Percentiles rank a stretch among this genome's conserved stretches.
These are phyloP conservation scores for Pseudogymnoascus sp. DNA, from an alignment of 2,329 filamentous ascomycete species.

Conservation along the genomic window DNA sequence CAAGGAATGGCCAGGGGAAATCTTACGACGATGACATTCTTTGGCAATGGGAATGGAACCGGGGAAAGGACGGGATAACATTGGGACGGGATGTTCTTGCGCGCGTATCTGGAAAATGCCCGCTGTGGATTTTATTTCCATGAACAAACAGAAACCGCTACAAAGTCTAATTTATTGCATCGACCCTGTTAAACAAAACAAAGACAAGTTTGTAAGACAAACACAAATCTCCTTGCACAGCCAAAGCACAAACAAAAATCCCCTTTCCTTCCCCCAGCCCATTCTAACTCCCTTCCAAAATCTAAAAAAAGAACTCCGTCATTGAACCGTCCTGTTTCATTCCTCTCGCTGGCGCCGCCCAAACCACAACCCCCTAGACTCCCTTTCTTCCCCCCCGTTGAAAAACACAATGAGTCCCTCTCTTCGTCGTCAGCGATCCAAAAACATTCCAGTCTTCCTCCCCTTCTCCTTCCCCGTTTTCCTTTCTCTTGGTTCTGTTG, in stretches of 20 bases:
- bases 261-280: not conserved
- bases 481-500: too few relatives aligned
- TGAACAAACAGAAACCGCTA: not conserved
- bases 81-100: too few relatives aligned
- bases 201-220: not conserved
- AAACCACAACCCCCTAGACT: too few relatives aligned
- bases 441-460: not conserved
- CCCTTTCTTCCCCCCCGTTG: not conserved
- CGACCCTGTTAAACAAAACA: not conserved
- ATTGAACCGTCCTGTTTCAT: slow-evolving; percentile 3
- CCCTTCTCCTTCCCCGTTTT: not conserved
- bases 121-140: not conserved
- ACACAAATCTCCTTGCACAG: not conserved
- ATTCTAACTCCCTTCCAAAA: not conserved
- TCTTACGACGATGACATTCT: not conserved
- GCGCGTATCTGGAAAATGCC: slow-evolving; percentile 1
- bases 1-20: not conserved
- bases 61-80: too few relatives aligned
- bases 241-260: not conserved
- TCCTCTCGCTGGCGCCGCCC: not conserved
- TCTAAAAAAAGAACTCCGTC: slow-evolving; percentile 5
- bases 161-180: slow-evolving; percentile 2
- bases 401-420: not conserved
- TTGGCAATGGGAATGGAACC: too few relatives aligned
- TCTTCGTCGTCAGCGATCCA: not conserved